Evolutionary conservation across 768 basidiomycete genomes (phyloP).

Genomic region (Nevesoporus exiguus): DNA sequence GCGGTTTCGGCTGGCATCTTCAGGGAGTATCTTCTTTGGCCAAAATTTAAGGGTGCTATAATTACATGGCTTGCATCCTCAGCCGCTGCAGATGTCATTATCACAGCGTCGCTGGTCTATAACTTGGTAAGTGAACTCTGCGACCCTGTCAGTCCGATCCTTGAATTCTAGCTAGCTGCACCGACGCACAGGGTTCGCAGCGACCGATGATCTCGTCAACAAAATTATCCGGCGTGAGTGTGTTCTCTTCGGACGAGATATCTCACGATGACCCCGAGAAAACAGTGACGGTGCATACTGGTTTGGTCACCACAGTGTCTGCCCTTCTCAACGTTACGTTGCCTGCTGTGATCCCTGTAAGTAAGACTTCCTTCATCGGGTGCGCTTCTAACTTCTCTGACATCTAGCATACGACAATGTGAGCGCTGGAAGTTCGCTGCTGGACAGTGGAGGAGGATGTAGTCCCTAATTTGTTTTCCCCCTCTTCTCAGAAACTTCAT

Average conservation of each 20-base stretch:
- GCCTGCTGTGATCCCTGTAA: background rate
- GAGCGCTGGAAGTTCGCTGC: background rate
- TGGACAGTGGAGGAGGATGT: background rate
- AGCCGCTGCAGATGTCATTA: background rate
- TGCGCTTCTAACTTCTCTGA: background rate
- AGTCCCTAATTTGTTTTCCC: background rate
- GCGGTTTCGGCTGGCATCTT: background rate
- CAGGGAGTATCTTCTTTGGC: background rate
- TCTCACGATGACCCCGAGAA: background rate
- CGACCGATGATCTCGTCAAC: slow-evolving; percentile 37
- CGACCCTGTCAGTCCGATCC: background rate
- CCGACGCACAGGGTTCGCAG: slow-evolving; percentile 39
- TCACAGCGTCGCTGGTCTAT: background rate
- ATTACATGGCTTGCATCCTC: background rate
- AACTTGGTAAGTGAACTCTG: background rate
- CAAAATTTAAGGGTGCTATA: no score
- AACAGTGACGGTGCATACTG: slow-evolving; percentile 31
- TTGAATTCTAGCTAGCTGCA: slow-evolving; percentile 25
- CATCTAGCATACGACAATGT: slow-evolving; percentile 8
- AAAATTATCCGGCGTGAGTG: slow-evolving; percentile 39
- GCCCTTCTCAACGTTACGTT: slow-evolving; percentile 17
- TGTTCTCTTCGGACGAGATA: background rate
- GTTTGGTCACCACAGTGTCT: slow-evolving; percentile 9
- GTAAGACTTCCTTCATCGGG: background rate
- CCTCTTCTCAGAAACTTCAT: slow-evolving; percentile 13